phyloP scores from a whole-genome alignment of 2,329 filamentous ascomycete species.

The Cladobotryum protrusum region DNA sequence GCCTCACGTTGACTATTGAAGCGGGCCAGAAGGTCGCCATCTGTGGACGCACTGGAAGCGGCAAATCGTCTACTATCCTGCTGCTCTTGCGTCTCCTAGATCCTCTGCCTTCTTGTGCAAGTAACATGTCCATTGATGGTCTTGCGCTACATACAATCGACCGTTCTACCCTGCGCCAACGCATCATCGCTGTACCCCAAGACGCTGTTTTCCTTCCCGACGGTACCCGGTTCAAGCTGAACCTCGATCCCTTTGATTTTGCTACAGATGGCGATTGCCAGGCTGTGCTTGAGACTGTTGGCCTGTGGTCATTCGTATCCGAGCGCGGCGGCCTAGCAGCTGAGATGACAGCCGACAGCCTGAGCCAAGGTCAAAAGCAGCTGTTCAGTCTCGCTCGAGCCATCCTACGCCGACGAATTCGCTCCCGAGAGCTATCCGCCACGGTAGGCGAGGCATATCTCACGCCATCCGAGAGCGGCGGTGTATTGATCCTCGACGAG shows the following conservation, averaged over 20 bases:
- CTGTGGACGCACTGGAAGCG: constrained; percentile 33
- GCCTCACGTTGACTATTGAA: constrained; percentile 23
- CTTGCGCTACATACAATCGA: constrained; percentile 31
- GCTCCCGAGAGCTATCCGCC: not conserved
- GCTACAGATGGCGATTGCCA: constrained; percentile 29
- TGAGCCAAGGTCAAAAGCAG: constrained; percentile 56
- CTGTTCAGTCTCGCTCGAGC: constrained; percentile 58
- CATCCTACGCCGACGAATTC: constrained; percentile 35
- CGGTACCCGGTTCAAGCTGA: constrained; percentile 32
- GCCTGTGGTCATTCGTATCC: constrained; percentile 26
- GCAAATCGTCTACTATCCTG: constrained; percentile 39
- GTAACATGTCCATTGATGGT: constrained; percentile 38
- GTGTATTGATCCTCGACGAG: constrained; percentile 24
- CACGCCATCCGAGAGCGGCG: not conserved
- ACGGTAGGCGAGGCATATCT: not conserved
- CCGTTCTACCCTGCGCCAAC: constrained; percentile 37
- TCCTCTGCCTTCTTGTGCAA: constrained; percentile 20
- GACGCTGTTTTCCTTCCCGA: constrained; percentile 47
- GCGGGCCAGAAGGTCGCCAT: constrained; percentile 30
- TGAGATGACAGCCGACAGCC: constrained; percentile 39
- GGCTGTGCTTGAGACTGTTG: constrained; percentile 30
- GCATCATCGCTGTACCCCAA: constrained; percentile 47
- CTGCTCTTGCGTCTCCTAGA: constrained; percentile 37
- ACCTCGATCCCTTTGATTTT: constrained; percentile 35
- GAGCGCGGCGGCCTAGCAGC: constrained; percentile 29